Base-by-base conservation (phyloP, 371 early-diverging fungal species). In the Fennellomyces sp. region DNA sequence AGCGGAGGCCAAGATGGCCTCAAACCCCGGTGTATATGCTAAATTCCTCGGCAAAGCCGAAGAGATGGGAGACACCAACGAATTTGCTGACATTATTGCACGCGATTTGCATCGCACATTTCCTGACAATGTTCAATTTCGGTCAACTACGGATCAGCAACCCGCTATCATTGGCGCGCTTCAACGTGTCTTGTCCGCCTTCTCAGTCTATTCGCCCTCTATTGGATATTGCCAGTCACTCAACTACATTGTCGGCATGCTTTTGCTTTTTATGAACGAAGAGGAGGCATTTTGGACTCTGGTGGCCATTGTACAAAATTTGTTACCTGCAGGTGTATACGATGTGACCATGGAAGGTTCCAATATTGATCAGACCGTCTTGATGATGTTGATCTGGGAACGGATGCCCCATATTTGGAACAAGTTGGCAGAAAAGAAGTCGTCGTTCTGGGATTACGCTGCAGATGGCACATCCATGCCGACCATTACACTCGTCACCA, bases 141-240 rank as follows among this genome's bases (percentile, higher is more conserved):
- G 45, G 26, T 29, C 23, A 11, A 17, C 58, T 1, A 25, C 56
- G 4, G 25, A 71, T 13, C 70, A 76, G 4, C 70, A 72, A 35
- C 80, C 76, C 17, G 77, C 80, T 1, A 81, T 80, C 13, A 76
- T 93, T 29, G 69, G 73, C 23, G 86, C 90, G 0, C 62, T 93
- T n/a, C 79, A 91, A 23, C 79, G 89, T 3, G 81, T 93, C 0
- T 76, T 93, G 0, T 76, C 86, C 23, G 88, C 91, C 1, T 93
- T 91, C 56, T 76, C 81, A 33, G 54, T 84, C 27, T 76, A 81
- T 51, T 75, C 74, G 21, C 81, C 86, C 23, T 61, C 76, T 17
- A 88, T 92, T 29, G 94, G 94, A 10, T 92, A 93, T 73, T 90
- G 91, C 65, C 94, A 93, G 64, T 84, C 88, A 10, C 82, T 93